phyloP scores from a whole-genome alignment of 495 filamentous ascomycete genomes.

The Cairneyella variabilis region DNA sequence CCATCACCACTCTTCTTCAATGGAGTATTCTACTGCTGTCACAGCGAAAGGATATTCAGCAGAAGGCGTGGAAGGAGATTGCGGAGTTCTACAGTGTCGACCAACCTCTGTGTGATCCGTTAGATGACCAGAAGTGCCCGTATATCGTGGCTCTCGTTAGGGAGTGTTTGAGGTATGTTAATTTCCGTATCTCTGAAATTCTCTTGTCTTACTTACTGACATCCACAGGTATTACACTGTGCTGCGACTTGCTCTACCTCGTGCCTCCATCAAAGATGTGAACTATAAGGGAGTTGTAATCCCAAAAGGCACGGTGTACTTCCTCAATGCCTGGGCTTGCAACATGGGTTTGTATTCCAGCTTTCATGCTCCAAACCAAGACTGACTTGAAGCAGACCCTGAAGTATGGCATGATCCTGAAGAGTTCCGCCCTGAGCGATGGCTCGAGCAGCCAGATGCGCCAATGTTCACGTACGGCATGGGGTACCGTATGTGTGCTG shows the following conservation, averaged over 20 bases:
- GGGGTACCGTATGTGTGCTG: conserved; percentile 60
- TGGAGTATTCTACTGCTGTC: conserved; percentile 59
- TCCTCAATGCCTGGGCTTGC: conserved; percentile 64
- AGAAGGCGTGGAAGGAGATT: conserved; percentile 54
- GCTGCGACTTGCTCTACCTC: conserved; percentile 56
- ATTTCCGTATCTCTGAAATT: neutral
- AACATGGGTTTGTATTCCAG: conserved; percentile 41
- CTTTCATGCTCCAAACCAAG: conserved; percentile 28
- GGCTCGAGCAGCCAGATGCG: conserved; percentile 58
- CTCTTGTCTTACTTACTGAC: neutral
- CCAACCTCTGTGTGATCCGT: conserved; percentile 51
- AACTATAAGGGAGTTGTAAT: conserved; percentile 52
- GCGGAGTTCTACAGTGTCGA: conserved; percentile 46
- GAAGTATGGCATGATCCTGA: conserved; percentile 56
- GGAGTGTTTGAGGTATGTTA: conserved; percentile 50
- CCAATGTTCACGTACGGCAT: conserved; percentile 30
- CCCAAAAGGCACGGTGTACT: conserved; percentile 56
- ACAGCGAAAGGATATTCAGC: conserved; percentile 54
- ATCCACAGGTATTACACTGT: conserved; percentile 50
- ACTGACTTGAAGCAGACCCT: conserved; percentile 29
- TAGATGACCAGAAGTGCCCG: conserved; percentile 58
- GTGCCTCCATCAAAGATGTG: conserved; percentile 56
- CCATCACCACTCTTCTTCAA: conserved; percentile 57
- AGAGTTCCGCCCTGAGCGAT: conserved; percentile 57
- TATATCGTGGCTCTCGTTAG: conserved; percentile 56